These are phyloP conservation scores for Alternaria ethzedia DNA, from an alignment of 2,329 filamentous ascomycete genomes.

Conservation along the genomic window DNA sequence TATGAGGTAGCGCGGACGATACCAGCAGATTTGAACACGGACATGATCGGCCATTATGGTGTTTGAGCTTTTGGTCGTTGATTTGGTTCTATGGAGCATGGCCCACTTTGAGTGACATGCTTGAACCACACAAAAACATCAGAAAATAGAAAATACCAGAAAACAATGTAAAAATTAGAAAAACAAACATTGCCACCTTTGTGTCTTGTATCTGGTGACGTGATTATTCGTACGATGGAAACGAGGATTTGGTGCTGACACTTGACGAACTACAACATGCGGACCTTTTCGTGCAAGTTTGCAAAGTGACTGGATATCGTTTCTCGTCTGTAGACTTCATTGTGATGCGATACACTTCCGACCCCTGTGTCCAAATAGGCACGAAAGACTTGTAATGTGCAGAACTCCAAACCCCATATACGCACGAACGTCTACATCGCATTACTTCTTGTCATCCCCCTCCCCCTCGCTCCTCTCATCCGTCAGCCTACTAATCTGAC, in stretches of 20 bases:
- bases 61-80: not conserved
- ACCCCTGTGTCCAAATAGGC: not conserved
- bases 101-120: not conserved
- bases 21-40: not conserved
- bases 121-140: not conserved
- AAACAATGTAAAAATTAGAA: not conserved
- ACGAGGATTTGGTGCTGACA: not conserved
- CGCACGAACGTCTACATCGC: not conserved
- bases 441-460: not conserved
- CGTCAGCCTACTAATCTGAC: conserved; percentile 64
- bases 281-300: not conserved
- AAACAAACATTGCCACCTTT: not conserved
- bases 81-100: not conserved
- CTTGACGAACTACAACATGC: not conserved
- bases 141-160: not conserved
- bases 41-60: not conserved
- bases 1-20: not conserved
- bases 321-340: not conserved
- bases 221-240: not conserved
- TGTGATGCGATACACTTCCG: not conserved
- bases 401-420: not conserved
- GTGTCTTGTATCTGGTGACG: not conserved
- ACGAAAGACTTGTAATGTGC: not conserved
- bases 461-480: conserved; percentile 26
- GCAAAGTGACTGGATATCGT: not conserved